A percentile compares a stretch with the other conserved stretches of the same genome.
phyloP scores from a whole-genome alignment of 352 stramenopile genomes.

The Globisporangium irregulare region DNA sequence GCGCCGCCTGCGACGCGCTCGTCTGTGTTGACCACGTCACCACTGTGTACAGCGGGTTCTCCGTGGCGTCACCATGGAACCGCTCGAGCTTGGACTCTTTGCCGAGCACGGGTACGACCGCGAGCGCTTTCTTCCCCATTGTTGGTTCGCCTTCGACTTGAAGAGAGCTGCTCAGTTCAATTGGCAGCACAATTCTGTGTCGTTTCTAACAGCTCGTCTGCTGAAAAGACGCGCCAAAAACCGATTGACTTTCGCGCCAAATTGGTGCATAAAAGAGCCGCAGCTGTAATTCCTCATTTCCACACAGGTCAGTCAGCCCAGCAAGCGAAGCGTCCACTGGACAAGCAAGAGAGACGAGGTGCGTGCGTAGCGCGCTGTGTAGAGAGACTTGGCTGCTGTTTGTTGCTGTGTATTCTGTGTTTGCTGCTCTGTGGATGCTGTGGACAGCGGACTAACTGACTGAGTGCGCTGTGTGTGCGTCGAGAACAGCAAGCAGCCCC shows the following conservation, averaged over 20 bases:
- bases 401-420: neutral
- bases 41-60: slow-evolving; percentile 46
- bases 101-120: slow-evolving; percentile 44
- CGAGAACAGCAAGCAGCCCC: neutral
- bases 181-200: neutral
- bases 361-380: neutral
- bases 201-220: neutral
- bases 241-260: slow-evolving; percentile 14
- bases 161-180: neutral
- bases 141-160: neutral
- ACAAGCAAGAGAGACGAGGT: neutral
- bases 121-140: slow-evolving; percentile 50
- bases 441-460: neutral
- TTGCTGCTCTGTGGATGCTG: neutral
- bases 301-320: slow-evolving; percentile 1
- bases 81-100: slow-evolving; percentile 40
- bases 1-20: slow-evolving; percentile 6
- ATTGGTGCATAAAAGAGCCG: neutral
- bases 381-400: neutral
- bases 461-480: neutral
- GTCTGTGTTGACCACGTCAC: slow-evolving; percentile 41
- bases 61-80: slow-evolving; percentile 63
- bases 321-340: neutral
- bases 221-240: slow-evolving; percentile 13
- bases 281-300: slow-evolving; percentile 9